Base-by-base conservation (phyloP, 208 protist genomes). In the Leishmania major region DNA sequence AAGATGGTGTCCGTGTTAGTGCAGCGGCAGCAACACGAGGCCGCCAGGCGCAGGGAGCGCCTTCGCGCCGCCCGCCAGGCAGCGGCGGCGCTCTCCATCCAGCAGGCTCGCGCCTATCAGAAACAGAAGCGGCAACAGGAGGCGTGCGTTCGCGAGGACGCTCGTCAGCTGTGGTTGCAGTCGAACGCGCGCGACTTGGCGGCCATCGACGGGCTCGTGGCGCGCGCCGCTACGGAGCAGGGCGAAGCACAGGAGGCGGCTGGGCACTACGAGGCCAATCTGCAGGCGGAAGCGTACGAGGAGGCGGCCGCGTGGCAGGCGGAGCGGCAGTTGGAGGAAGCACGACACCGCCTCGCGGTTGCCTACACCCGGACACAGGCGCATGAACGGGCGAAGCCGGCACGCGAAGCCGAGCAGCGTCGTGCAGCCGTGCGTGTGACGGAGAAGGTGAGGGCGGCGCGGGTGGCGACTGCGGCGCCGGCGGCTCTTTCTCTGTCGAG, bases 1-100 rank as follows among this genome's bases (percentile, higher is more conserved):
- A 3, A 7, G 6, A 95, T 95, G 92, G 92, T 96, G 28, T 87
- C 83, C n/a, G 47, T 96, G 22, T 77, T 89, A 49, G 91, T 91
- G n/a, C 75, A 80, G 70, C 81, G 84, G 19, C 84, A 93, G 84
- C 88, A 93, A 67, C 79, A 83, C 13, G 90, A 93, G 75, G 84
- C 79, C 37, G 89, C 82, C 49, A 82, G 75, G 83, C 93, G 93
- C 31, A 87, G 83, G 45, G 77, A 87, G 75, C 90, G 93, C 10
- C 83, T 94, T 6, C 82, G 83, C 59, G 87, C 88, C 25, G 90
- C 91, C 2, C 85, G 91, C 28, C 89, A 84, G 45, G 85, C 84
- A 17, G 91, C 88, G 22, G 81, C 88, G 10, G 60, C 84, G 51
- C 82, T 91, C 10, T 87, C 86, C 35, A 79, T 92, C 7, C 79